Conservation (phyloP, 495 filamentous ascomycete species). For the Hypomontagnella monticulosa region DNA sequence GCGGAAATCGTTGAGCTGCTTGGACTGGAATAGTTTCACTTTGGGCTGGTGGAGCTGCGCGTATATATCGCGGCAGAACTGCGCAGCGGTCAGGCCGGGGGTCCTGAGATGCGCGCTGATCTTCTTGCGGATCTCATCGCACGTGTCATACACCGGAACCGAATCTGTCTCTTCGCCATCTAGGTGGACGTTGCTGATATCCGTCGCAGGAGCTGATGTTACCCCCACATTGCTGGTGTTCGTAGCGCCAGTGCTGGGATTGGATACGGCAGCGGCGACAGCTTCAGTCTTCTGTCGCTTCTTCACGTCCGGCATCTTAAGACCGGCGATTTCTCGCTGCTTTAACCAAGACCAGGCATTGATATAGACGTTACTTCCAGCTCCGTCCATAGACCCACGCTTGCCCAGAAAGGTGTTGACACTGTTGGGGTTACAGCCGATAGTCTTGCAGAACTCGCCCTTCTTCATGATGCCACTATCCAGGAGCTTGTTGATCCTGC, state of each 20-base stretch:
- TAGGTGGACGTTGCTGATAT: slow-evolving; percentile 51
- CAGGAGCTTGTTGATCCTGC: slow-evolving; percentile 55
- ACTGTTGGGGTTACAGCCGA: slow-evolving; percentile 47
- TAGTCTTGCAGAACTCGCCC: slow-evolving; percentile 54
- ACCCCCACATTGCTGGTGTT: neutral
- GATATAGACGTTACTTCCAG: slow-evolving; percentile 34
- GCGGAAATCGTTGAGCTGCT: slow-evolving; percentile 60
- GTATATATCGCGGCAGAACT: slow-evolving; percentile 59
- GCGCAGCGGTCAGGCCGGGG: slow-evolving; percentile 60
- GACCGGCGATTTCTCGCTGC: slow-evolving; percentile 44
- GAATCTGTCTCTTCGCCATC: slow-evolving; percentile 54
- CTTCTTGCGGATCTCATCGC: slow-evolving; percentile 66
- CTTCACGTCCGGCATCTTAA: slow-evolving; percentile 45
- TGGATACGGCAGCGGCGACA: neutral
- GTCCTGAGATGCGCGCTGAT: slow-evolving; percentile 61
- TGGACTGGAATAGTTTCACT: slow-evolving; percentile 44
- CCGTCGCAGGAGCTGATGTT: slow-evolving; percentile 18
- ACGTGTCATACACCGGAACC: slow-evolving; percentile 63
- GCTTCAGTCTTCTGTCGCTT: slow-evolving; percentile 45
- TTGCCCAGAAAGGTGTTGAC: slow-evolving; percentile 52
- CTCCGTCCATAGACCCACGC: slow-evolving; percentile 48
- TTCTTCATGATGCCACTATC: slow-evolving; percentile 59
- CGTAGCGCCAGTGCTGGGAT: neutral
- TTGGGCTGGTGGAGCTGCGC: slow-evolving; percentile 42
- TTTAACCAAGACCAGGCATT: slow-evolving; percentile 50